Evolutionary conservation across 2,329 filamentous ascomycete species (phyloP).

Genomic region (Blastomyces emzantsi): DNA sequence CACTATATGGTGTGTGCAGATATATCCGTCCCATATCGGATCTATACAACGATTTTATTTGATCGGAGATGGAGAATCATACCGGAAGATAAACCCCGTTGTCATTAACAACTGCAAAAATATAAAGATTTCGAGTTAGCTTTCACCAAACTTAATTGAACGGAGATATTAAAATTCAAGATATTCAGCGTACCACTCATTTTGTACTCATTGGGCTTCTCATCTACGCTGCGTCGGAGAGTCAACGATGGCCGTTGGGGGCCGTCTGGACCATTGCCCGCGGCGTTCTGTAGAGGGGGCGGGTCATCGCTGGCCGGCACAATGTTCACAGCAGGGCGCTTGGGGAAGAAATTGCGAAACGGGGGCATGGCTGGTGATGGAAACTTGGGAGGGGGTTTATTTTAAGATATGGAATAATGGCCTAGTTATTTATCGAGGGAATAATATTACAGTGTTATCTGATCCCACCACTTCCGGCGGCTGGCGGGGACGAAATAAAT

Average conservation of each 20-base stretch:
- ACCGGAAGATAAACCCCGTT: slow-evolving; percentile 91
- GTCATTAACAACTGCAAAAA: slow-evolving; percentile 76
- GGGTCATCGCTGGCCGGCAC: slow-evolving; percentile 44
- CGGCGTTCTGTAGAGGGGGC: slow-evolving; percentile 25
- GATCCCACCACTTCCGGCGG: neutral
- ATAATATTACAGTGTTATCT: neutral
- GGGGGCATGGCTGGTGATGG: slow-evolving; percentile 46
- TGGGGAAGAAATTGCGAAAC: slow-evolving; percentile 63
- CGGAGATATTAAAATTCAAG: neutral
- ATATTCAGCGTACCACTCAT: slow-evolving; percentile 57
- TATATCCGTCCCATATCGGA: neutral
- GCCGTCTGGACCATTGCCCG: slow-evolving; percentile 29
- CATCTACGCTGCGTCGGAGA: slow-evolving; percentile 52
- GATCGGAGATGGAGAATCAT: slow-evolving; percentile 28
- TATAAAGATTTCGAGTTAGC: slow-evolving; percentile 22
- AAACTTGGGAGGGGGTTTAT: neutral
- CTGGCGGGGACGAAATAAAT: neutral
- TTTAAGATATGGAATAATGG: neutral
- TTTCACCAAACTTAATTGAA: slow-evolving; percentile 3
- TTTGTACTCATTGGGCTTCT: slow-evolving; percentile 67
- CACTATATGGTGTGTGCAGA: slow-evolving; percentile 15
- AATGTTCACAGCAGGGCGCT: slow-evolving; percentile 38
- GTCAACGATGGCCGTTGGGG: slow-evolving; percentile 44
- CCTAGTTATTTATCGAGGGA: neutral
- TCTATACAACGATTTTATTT: neutral